Conservation (phyloP, 2,329 filamentous ascomycete species). For the Alternaria gaisen region DNA sequence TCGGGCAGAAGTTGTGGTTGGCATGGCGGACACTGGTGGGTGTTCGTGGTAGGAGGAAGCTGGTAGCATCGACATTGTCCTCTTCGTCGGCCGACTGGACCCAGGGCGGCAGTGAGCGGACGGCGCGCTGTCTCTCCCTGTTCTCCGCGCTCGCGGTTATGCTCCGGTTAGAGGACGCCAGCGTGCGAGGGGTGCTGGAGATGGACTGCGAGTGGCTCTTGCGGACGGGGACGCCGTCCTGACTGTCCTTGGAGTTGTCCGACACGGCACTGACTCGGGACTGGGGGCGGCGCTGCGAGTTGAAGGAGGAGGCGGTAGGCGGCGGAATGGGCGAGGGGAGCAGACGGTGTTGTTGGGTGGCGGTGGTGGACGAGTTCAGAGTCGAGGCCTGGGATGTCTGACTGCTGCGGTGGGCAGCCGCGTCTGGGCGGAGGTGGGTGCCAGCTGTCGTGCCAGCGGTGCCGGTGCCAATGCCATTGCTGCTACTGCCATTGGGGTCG, state of each 20-base stretch:
- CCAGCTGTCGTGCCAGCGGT: neutral
- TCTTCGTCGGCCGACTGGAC: slow-evolving; percentile 51
- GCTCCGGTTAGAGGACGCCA: slow-evolving; percentile 47
- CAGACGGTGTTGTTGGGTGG: slow-evolving; percentile 25
- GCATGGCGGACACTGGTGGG: slow-evolving; percentile 46
- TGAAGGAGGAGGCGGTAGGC: slow-evolving; percentile 41
- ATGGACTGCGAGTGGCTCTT: slow-evolving; percentile 48
- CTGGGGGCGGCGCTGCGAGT: slow-evolving; percentile 41
- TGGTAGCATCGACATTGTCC: slow-evolving; percentile 42
- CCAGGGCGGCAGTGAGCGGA: slow-evolving; percentile 51
- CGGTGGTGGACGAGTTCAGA: slow-evolving; percentile 11
- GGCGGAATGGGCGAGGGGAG: slow-evolving; percentile 46
- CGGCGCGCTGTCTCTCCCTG: slow-evolving; percentile 45
- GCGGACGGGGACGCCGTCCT: slow-evolving; percentile 33
- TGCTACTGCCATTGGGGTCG: slow-evolving; percentile 25
- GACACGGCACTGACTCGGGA: slow-evolving; percentile 44
- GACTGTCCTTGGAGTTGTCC: slow-evolving; percentile 35
- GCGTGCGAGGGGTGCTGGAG: slow-evolving; percentile 48
- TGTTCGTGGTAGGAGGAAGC: slow-evolving; percentile 46
- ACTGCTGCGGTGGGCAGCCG: slow-evolving; percentile 14
- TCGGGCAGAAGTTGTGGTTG: slow-evolving; percentile 51
- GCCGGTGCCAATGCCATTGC: neutral
- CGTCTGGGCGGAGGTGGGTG: slow-evolving; percentile 32
- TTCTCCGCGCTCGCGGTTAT: slow-evolving; percentile 39
- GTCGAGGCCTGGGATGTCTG: neutral